Conservation (phyloP, 176 grass and related monocot genomes). For the Eremochloa ophiuroides region DNA sequence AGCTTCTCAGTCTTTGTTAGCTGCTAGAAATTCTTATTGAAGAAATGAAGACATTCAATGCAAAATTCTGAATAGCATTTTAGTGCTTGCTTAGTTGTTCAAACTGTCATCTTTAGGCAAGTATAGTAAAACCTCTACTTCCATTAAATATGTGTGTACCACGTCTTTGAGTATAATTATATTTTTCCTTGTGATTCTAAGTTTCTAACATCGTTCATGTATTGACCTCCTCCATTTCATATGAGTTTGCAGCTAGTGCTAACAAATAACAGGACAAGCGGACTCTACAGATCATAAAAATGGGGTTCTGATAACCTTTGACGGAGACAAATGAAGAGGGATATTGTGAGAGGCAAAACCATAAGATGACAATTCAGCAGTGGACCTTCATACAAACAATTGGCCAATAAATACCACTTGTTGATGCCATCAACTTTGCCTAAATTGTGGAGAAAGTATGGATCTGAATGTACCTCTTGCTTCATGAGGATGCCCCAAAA, state of each 20-base stretch:
- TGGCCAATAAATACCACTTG: not conserved
- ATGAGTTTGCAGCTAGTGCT: constrained; percentile 18
- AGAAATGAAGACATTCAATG: constrained; percentile 59
- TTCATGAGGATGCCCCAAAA: not conserved
- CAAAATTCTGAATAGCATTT: constrained; percentile 54
- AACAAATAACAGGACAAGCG: constrained; percentile 6
- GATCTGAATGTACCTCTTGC: not conserved
- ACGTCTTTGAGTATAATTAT: constrained; percentile 35
- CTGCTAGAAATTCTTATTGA: constrained; percentile 49
- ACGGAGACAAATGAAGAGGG: constrained; percentile 50
- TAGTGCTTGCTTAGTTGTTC: constrained; percentile 51
- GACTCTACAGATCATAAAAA: constrained; percentile 31
- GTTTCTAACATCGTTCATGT: constrained; percentile 16
- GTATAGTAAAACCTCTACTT: constrained; percentile 40
- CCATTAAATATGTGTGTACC: constrained; percentile 52
- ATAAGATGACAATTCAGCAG: not conserved
- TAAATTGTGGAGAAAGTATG: not conserved
- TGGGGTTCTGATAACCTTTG: constrained; percentile 51
- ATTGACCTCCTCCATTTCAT: constrained; percentile 11
- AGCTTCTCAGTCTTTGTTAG: constrained; percentile 31
- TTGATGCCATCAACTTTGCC: not conserved
- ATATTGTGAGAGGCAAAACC: constrained; percentile 38
- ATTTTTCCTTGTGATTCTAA: constrained; percentile 16
- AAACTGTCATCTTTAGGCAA: constrained; percentile 39
- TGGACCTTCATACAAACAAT: not conserved